Evolutionary conservation across 768 basidiomycete species (phyloP).

Genomic region (Podaxis rugospora): DNA sequence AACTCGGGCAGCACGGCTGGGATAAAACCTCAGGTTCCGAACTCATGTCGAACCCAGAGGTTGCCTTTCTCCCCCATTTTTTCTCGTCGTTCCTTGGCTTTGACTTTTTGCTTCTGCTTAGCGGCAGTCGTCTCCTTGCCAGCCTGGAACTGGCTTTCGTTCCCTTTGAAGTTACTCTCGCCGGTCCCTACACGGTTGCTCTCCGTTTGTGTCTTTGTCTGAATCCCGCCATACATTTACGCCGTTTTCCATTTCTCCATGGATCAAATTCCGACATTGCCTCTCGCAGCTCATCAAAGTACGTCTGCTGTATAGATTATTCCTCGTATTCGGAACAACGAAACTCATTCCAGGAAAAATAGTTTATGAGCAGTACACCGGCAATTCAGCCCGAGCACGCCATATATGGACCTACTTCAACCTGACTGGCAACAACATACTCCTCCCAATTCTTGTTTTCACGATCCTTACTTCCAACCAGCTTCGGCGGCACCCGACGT

Average conservation of each 20-base stretch:
- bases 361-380: neutral
- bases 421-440: conserved; percentile 38
- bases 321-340: neutral
- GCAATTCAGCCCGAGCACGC: conserved; percentile 23
- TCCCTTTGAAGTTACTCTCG: no score
- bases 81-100: neutral
- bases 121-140: no score
- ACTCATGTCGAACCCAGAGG: neutral
- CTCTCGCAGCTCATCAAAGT: neutral
- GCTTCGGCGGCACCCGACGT: conserved; percentile 33
- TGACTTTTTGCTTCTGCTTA: no score
- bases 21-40: neutral
- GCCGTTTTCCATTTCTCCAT: no score
- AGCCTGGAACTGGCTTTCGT: no score
- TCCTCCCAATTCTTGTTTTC: conserved; percentile 37
- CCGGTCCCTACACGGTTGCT: no score
- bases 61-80: neutral
- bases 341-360: neutral
- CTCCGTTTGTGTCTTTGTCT: no score
- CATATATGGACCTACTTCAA: conserved; percentile 40
- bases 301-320: neutral
- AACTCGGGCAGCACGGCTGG: neutral
- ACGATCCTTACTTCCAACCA: conserved; percentile 38
- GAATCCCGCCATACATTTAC: no score
- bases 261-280: no score